Evolutionary conservation across 106 monocot species (phyloP).

Genomic region (Dioscorea dumetorum): DNA sequence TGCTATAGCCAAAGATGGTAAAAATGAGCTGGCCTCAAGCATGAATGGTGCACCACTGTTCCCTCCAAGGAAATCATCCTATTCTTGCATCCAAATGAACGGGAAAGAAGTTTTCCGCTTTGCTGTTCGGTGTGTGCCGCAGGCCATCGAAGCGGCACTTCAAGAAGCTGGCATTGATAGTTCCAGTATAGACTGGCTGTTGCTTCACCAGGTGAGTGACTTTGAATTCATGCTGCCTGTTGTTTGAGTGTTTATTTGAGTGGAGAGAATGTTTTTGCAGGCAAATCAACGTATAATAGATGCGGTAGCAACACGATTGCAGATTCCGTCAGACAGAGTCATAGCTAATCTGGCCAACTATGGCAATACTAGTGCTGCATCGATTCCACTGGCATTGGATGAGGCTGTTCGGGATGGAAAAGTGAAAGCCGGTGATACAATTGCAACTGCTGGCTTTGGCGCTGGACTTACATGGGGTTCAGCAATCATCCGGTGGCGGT

Average conservation of each 20-base stretch:
- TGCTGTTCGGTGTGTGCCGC: constrained; percentile 78
- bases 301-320: constrained; percentile 65
- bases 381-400: constrained; percentile 88
- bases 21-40: constrained; percentile 17
- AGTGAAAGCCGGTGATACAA: constrained; percentile 55
- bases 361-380: constrained; percentile 93
- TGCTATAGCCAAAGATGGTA: constrained; percentile 21
- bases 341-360: constrained; percentile 92
- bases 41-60: constrained; percentile 54
- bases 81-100: constrained; percentile 88
- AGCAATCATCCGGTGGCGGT: constrained; percentile 74
- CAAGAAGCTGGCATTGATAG: constrained; percentile 54
- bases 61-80: constrained; percentile 58
- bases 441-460: constrained; percentile 80
- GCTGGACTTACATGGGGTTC: constrained; percentile 98
- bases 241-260: no score
- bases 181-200: constrained; percentile 78
- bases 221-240: not conserved
- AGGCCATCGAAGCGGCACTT: constrained; percentile 52
- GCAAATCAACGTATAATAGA: constrained; percentile 90
- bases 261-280: constrained; percentile 20
- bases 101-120: constrained; percentile 99
- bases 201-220: constrained; percentile 76
- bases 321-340: constrained; percentile 74
- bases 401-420: constrained; percentile 71